Evolutionary conservation across 768 basidiomycete genomes (phyloP).

Genomic region (Suillus placidus): DNA sequence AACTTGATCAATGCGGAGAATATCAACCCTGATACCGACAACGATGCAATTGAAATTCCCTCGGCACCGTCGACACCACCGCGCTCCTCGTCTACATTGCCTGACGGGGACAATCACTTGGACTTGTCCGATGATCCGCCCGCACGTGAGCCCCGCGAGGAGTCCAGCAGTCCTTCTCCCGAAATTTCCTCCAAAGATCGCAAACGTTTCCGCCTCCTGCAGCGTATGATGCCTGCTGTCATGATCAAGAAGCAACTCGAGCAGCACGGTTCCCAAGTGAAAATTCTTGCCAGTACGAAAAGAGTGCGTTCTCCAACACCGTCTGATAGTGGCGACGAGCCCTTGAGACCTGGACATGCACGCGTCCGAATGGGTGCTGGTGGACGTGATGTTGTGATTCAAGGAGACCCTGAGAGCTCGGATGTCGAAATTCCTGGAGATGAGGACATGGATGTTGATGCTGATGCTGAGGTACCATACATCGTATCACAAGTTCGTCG

Average conservation of each 20-base stretch:
- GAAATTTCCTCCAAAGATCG: constrained; percentile 34
- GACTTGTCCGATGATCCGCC: constrained; percentile 9
- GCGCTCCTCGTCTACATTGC: constrained; percentile 9
- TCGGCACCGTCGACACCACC: constrained; percentile 17
- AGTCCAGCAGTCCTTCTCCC: constrained; percentile 14
- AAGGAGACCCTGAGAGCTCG: constrained; percentile 67
- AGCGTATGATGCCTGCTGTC: constrained; percentile 56
- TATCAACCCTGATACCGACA: not conserved
- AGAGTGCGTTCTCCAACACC: constrained; percentile 13
- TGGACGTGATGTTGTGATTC: constrained; percentile 45
- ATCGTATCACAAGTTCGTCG: constrained; percentile 17
- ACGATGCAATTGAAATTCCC: constrained; percentile 16
- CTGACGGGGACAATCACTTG: constrained; percentile 13
- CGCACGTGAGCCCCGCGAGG: not conserved
- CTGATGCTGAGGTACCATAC: constrained; percentile 8
- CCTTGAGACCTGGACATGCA: constrained; percentile 55
- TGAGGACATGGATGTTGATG: constrained; percentile 14
- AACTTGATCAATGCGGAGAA: not conserved
- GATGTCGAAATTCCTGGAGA: constrained; percentile 32
- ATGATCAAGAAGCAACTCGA: constrained; percentile 46
- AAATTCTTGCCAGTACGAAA: not conserved
- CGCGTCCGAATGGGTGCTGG: constrained; percentile 40
- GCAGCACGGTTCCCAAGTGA: not conserved
- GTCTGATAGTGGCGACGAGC: constrained; percentile 38
- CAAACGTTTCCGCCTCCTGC: constrained; percentile 42